Base-by-base conservation (phyloP, 139 green algal genomes). In the Chlorella sorokiniana region DNA sequence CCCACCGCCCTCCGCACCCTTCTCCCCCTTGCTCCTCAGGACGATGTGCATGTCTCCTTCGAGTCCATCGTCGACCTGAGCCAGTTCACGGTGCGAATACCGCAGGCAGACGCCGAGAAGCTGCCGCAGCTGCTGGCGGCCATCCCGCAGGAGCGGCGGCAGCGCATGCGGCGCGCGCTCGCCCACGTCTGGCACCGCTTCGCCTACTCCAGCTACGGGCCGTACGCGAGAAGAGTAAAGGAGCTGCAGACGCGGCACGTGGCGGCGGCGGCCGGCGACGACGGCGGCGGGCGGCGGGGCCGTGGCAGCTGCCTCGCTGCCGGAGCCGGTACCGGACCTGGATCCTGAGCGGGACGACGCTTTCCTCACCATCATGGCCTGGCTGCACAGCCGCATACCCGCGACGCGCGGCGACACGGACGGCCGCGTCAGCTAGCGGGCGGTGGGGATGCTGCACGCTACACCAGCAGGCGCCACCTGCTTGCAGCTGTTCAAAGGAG, bases 291-390 rank as follows among this genome's bases (percentile, higher is more conserved):
- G 48, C 48, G 48, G 48, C 48, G 16, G 16, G 11, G 48, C 48
- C 14, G 16, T 16, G 16, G 48, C 48, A 25, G 48, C 48, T 59
- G 56, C 71, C 63, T 69, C 69, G 62, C 63, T 71, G 83, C 35
- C 59, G 10, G 42, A 48, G 35, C 54, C 41, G 51, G 45, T 56
- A n/a, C 45, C 54, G 1, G 82, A 68, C 6, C 31, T 68, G 22
- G 77, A 85, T n/a, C 81, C 78, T 23, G 78, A 22, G 1, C 68
- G 78, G 20, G 88, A 94, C 33, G 91, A 94, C 48, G 91, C 90
- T 0, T 92, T 94, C 67, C 20, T 29, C 14, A 93, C 90, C 3
- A 78, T 93, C 38, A 86, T 94, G 82, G 88, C 91, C 71, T 93
- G 89, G 89, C 65, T 87, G 62, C 81, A 84, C 9, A 77, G 61